A percentile compares a stretch with the other conserved stretches of the same genome.
These are phyloP conservation scores for Glonium stellatum DNA, from an alignment of 495 filamentous ascomycete genomes.

Conservation along the genomic window DNA sequence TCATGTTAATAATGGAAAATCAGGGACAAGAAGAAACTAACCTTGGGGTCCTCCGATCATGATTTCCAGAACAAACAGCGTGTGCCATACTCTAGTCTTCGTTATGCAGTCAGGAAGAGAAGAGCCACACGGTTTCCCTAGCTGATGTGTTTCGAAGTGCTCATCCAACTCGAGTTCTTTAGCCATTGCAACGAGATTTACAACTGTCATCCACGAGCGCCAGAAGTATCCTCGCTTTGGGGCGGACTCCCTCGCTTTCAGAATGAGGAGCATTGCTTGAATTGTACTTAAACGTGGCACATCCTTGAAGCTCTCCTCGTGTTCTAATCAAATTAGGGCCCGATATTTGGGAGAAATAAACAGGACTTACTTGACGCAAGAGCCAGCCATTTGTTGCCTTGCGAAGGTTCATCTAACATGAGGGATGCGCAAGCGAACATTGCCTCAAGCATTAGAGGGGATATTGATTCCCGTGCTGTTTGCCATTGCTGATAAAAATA, in stretches of 20 bases:
- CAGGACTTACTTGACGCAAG: constrained; percentile 71
- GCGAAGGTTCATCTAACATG: constrained; percentile 70
- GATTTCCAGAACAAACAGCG: constrained; percentile 74
- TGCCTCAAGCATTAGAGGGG: constrained; percentile 84
- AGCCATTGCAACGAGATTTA: constrained; percentile 84
- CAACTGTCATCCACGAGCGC: constrained; percentile 95
- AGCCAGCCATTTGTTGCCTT: constrained; percentile 91
- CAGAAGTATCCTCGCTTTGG: constrained; percentile 96
- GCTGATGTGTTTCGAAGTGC: constrained; percentile 70
- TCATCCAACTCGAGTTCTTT: constrained; percentile 89
- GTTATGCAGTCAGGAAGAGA: constrained; percentile 67
- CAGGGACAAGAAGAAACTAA: constrained; percentile 34
- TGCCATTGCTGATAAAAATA: constrained; percentile 92
- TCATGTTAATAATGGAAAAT: neutral
- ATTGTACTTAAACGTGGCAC: constrained; percentile 88
- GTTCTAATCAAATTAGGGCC: constrained; percentile 49
- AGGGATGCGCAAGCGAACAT: constrained; percentile 91
- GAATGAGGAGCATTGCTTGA: constrained; percentile 77
- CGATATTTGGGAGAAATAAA: neutral
- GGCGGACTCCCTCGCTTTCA: constrained; percentile 85
- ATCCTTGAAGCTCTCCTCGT: constrained; percentile 95
- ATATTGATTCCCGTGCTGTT: constrained; percentile 75
- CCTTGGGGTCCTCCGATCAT: constrained; percentile 96
- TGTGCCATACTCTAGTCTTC: constrained; percentile 88
- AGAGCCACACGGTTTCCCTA: constrained; percentile 61